phyloP scores from a whole-genome alignment of 2,329 filamentous ascomycete genomes.

The Phialophora verrucosa region DNA sequence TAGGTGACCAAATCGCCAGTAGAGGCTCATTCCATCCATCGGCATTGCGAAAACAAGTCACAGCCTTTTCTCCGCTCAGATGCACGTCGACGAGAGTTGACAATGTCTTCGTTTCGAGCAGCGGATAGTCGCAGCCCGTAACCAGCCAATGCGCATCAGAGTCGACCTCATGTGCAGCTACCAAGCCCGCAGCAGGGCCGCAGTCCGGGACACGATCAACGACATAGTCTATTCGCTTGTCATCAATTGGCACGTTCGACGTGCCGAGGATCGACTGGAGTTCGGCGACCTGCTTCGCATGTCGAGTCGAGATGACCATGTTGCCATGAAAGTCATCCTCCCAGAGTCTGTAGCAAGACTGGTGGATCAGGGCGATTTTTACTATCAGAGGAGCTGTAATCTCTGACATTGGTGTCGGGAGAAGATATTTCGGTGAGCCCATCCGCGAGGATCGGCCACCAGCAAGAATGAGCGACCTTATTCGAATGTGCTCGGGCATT shows the following conservation, averaged over 20 bases:
- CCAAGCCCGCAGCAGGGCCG: constrained; percentile 42
- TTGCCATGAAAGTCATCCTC: not conserved
- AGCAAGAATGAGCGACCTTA: constrained; percentile 42
- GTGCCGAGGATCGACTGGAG: not conserved
- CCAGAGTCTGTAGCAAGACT: not conserved
- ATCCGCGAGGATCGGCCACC: constrained; percentile 45
- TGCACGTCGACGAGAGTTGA: constrained; percentile 40
- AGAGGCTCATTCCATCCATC: constrained; percentile 46
- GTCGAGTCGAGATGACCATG: not conserved
- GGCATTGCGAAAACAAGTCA: constrained; percentile 47
- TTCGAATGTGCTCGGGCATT: not conserved
- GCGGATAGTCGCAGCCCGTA: constrained; percentile 46
- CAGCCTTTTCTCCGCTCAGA: constrained; percentile 26
- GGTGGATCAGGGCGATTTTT: not conserved
- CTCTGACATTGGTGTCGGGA: constrained; percentile 38
- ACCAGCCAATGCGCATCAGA: constrained; percentile 44
- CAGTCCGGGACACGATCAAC: constrained; percentile 24
- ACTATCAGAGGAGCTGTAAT: constrained; percentile 12
- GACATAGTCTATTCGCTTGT: constrained; percentile 18
- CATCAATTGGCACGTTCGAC: not conserved
- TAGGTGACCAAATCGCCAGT: constrained; percentile 46
- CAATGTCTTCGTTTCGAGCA: constrained; percentile 41
- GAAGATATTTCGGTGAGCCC: constrained; percentile 44
- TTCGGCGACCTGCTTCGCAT: not conserved
- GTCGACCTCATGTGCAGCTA: constrained; percentile 42